Evolutionary conservation across 176 grass and related monocot genomes (phyloP).

Genomic region (Rhynchospora breviuscula): DNA sequence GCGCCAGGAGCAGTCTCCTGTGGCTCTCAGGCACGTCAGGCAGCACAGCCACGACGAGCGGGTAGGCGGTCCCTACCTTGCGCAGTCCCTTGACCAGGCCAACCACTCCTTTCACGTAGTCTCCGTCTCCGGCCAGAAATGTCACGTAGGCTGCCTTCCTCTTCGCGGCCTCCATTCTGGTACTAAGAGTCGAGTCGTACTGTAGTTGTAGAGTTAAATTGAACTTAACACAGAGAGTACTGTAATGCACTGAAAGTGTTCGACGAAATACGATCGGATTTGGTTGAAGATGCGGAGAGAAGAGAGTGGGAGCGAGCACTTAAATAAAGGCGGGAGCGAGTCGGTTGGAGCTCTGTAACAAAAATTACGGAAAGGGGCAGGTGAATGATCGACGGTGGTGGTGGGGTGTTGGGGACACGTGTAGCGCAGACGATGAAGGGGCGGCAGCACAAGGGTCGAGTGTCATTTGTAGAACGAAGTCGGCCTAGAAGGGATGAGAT

Average conservation of each 20-base stretch:
- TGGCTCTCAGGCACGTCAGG: constrained; percentile 56
- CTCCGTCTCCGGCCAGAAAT: constrained; percentile 67
- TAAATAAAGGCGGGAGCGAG: constrained; percentile 4
- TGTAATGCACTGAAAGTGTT: not conserved
- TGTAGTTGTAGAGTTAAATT: not conserved
- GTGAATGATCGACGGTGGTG: not conserved
- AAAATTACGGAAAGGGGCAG: not conserved
- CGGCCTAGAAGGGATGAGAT: not conserved
- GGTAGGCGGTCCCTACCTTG: constrained; percentile 36
- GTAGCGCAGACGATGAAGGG: not conserved
- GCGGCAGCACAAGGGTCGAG: constrained; percentile 6
- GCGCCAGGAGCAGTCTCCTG: constrained; percentile 24
- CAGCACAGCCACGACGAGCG: constrained; percentile 67
- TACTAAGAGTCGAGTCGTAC: not conserved
- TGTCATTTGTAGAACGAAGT: not conserved
- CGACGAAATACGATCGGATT: not conserved
- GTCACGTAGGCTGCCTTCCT: constrained; percentile 50
- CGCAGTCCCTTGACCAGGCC: constrained; percentile 71
- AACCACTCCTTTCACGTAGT: constrained; percentile 71
- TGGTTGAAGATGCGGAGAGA: not conserved
- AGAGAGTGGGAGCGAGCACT: not conserved
- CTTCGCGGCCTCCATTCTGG: not conserved
- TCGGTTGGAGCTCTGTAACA: not conserved
- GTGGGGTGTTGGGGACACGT: not conserved
- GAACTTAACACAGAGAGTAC: not conserved